Evolutionary conservation across 768 basidiomycete species (phyloP), one percentile per base, ranked within the genome.

Genomic region (Amyloporia xantha): DNA sequence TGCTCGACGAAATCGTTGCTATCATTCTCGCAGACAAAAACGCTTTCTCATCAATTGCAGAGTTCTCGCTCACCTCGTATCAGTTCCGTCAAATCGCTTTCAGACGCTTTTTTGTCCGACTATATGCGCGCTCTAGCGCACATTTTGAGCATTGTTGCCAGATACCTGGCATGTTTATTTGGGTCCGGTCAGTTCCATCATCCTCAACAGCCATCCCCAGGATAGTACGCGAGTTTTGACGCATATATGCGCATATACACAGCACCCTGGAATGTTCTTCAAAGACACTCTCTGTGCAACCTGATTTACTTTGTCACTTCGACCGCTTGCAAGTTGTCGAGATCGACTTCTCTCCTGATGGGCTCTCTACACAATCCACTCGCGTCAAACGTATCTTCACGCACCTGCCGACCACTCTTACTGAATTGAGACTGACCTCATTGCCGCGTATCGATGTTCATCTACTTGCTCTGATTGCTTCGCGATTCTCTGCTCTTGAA

Each of bases 371-470:
- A 1, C 60, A 63, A 28, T 49, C 54, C 53, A 26, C 41, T 51
- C 35, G 65, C 30, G 27, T 44, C 44, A 35, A 44, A 41, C 57
- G 47, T 44, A 58, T 55, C 42, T 57, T 59, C 41, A 47, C 46
- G 17, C 44, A 66, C 41, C 47, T 70, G 15, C 61, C 67, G 35
- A 50, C 54, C 1, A 68, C 65, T 38, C 57, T 87, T 39, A 74
- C 69, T 15, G 68, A 67, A 4, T 65, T 88, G 7, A 71, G 65
- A 6, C 65, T 87, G 28, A 74, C 73, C 1, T 67, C 63, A 20
- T 62, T 88, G n/a, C 78, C 83, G 52, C 73, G 72, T 23, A 76
- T 87, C 33, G 81, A 82, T 53, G 50, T 62, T 17, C 55, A 64
- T 12, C 58, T 85, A 38, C 68, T 88, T 23, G 52, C 55, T 5